Conservation (phyloP, 148 eudicot genomes). For the Rhododendron williamsianum region DNA sequence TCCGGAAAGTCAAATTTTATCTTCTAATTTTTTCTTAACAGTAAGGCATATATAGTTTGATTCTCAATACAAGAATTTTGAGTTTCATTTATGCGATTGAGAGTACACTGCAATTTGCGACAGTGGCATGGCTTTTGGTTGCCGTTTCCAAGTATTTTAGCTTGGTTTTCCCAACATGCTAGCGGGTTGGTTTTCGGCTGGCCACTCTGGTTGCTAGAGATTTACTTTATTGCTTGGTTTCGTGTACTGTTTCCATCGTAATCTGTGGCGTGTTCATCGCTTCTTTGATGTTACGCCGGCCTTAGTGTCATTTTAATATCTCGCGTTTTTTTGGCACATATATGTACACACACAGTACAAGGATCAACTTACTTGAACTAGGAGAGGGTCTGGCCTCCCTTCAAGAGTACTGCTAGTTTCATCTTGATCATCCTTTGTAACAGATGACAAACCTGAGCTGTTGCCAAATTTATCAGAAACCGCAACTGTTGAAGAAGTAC, state of each 20-base stretch:
- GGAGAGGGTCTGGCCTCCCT: neutral
- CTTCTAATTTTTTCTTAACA: neutral
- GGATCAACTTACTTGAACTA: slow-evolving; percentile 16
- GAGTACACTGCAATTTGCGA: neutral
- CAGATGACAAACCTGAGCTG: slow-evolving; percentile 1
- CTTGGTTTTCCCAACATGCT: too few relatives aligned
- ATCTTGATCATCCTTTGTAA: slow-evolving; percentile 8
- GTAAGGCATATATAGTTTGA: neutral
- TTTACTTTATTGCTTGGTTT: neutral
- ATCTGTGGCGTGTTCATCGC: neutral
- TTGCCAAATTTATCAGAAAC: slow-evolving; percentile 12
- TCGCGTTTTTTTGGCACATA: neutral
- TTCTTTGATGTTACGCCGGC: neutral
- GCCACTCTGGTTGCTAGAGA: too few relatives aligned
- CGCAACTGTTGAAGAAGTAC: slow-evolving; percentile 27
- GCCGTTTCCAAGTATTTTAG: too few relatives aligned
- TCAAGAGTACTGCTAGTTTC: neutral
- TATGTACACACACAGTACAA: too few relatives aligned
- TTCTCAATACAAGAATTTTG: neutral
- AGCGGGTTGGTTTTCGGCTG: too few relatives aligned
- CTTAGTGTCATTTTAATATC: too few relatives aligned
- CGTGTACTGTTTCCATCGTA: neutral
- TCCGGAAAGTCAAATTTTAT: neutral
- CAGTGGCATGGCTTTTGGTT: too few relatives aligned
- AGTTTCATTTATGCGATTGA: neutral